Base-by-base conservation (phyloP, 1,284 basidiomycete species). In the Vanrija pseudolonga region DNA sequence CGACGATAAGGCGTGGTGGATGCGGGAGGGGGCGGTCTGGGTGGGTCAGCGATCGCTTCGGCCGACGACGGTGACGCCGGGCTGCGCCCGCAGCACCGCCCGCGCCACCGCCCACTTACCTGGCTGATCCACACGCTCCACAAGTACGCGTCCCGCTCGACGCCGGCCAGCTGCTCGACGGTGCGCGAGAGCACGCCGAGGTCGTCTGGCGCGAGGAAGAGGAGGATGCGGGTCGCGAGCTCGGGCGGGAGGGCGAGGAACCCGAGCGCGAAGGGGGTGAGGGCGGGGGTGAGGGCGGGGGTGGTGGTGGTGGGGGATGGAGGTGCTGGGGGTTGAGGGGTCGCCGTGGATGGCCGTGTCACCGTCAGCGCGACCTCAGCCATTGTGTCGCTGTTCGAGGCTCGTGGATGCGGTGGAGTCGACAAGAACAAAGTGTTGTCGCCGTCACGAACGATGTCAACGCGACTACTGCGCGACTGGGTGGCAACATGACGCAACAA, bases 151-250 rank as follows among this genome's bases (percentile, higher is more conserved):
- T 65, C 59, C 15, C 51, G 46, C 51, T 65, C 64, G 15, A 65
- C 26, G 15, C 64, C 64, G 14, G 36, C 44, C 14, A 65, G 54
- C 7, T 48, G 56, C 26, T 44, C 44, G 24, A 63, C 61, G 32
- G 52, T 51, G 18, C 60, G 53, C 6, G 64, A 61, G 24, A 65
- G 55, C 41, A 57, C 45, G 41, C 59, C 53, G 19, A 65, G 60
- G 56, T 69, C 56, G 51, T 63, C 55, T 3, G 63, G 56, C 14
- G 63, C 52, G 24, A 66, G 59, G 53, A 57, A 61, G 36, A 57
- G 53, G 22, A 64, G 59, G 47, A 65, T 67, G 19, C 48, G 53
- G 1, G 57, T 61, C 20, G 53, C 61, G 17, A 63, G 57, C n/a
- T 65, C 64, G 17, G 53, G 45, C 3, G 59, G 59, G 22, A 65